A percentile compares a stretch with the other conserved stretches of the same genome.
Evolutionary conservation across 106 monocot species (phyloP).

Genomic region (Platanthera guangdongensis): DNA sequence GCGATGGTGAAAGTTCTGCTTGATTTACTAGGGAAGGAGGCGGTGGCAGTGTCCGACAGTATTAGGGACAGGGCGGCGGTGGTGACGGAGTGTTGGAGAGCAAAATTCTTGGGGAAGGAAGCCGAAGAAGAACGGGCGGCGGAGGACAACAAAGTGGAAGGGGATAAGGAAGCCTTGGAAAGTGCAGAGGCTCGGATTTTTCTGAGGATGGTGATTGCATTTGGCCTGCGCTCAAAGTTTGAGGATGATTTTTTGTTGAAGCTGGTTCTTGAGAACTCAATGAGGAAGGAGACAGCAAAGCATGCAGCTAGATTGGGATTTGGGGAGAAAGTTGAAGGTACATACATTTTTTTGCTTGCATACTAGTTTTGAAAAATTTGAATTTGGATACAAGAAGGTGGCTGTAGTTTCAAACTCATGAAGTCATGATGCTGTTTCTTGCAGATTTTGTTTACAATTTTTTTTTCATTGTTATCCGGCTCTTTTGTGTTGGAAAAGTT

Average conservation of each 20-base stretch:
- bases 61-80: conserved; percentile 31
- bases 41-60: conserved; percentile 17
- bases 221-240: conserved; percentile 22
- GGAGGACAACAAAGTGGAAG: not conserved
- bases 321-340: conserved; percentile 33
- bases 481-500: too few relatives aligned
- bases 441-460: too few relatives aligned
- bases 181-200: conserved; percentile 32
- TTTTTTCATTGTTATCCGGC: too few relatives aligned
- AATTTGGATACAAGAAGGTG: too few relatives aligned
- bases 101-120: conserved; percentile 4
- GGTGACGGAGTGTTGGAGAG: conserved; percentile 18
- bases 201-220: conserved; percentile 32
- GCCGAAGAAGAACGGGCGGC: not conserved
- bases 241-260: conserved; percentile 35
- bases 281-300: conserved; percentile 32
- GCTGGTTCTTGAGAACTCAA: conserved; percentile 25
- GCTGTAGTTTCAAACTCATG: too few relatives aligned
- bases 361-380: too few relatives aligned
- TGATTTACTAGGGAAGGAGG: conserved; percentile 18
- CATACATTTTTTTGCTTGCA: too few relatives aligned
- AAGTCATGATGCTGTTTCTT: too few relatives aligned
- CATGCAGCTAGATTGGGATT: conserved; percentile 28
- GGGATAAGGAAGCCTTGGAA: conserved; percentile 1
- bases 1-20: conserved; percentile 25